Conservation (phyloP, 2,329 filamentous ascomycete species). For the Stagonosporopsis vannaccii region DNA sequence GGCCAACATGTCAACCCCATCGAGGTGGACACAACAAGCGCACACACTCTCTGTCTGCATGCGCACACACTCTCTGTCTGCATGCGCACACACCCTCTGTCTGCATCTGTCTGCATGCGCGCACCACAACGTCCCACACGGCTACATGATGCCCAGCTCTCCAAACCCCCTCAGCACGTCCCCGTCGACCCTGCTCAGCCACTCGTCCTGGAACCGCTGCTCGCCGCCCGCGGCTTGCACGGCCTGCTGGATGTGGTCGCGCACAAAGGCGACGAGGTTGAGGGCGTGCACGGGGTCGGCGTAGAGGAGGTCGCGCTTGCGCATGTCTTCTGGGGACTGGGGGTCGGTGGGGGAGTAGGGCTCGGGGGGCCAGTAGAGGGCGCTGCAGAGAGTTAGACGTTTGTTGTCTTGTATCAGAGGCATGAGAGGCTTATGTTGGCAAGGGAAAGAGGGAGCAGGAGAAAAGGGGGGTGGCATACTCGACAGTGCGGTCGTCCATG, state of each 20-base stretch:
- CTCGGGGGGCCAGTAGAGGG: constrained; percentile 51
- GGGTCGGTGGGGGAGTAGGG: constrained; percentile 39
- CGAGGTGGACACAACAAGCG: no score
- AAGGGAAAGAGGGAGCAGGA: background rate
- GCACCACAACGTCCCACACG: no score
- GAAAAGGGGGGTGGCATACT: constrained; percentile 36
- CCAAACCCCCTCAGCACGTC: constrained; percentile 72
- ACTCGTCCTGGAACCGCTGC: constrained; percentile 70
- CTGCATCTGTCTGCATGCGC: no score
- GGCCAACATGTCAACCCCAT: no score
- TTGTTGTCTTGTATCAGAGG: no score
- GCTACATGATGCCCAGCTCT: constrained; percentile 47
- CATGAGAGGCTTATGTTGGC: background rate
- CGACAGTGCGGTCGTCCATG: constrained; percentile 54
- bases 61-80: no score
- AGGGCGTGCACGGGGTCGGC: constrained; percentile 74
- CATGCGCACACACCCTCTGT: no score
- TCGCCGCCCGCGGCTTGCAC: constrained; percentile 70
- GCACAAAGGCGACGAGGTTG: constrained; percentile 69
- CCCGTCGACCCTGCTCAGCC: constrained; percentile 76
- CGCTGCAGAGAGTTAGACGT: constrained; percentile 31
- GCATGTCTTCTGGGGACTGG: constrained; percentile 55
- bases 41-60: no score
- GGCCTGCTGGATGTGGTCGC: constrained; percentile 65
- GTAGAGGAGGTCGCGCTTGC: constrained; percentile 59